Evolutionary conservation across 2,329 filamentous ascomycete genomes (phyloP).

Genomic region (Neurospora crassa): DNA sequence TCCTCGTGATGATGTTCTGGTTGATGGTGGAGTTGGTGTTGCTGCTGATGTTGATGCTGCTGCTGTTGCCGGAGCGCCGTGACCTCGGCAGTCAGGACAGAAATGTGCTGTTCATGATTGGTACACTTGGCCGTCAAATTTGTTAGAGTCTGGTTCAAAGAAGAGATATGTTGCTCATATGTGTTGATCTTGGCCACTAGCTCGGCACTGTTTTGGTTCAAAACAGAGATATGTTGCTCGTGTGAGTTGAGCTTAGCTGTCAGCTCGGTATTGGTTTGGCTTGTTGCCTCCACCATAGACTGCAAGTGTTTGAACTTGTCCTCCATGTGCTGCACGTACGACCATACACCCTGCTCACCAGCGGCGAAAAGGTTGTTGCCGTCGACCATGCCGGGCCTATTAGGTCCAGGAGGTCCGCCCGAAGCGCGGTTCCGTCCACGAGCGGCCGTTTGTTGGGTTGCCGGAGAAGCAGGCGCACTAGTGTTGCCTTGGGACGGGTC

Average conservation of each 20-base stretch:
- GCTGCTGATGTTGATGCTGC: background rate
- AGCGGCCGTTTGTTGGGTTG: slow-evolving; percentile 14
- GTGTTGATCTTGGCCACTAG: slow-evolving; percentile 14
- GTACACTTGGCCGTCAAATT: slow-evolving; percentile 3
- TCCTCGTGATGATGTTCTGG: background rate
- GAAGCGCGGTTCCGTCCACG: slow-evolving; percentile 37
- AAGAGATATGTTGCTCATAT: slow-evolving; percentile 10
- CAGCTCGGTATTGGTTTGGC: slow-evolving; percentile 14
- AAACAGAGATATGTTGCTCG: slow-evolving; percentile 13
- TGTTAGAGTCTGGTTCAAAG: background rate
- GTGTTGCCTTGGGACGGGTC: slow-evolving; percentile 31
- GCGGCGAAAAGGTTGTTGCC: slow-evolving; percentile 59
- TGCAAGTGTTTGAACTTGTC: slow-evolving; percentile 29
- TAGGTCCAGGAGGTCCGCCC: slow-evolving; percentile 10
- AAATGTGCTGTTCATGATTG: slow-evolving; percentile 2
- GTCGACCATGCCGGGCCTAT: slow-evolving; percentile 45
- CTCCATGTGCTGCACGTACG: slow-evolving; percentile 63
- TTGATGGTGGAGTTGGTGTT: background rate
- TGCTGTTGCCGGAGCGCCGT: slow-evolving; percentile 4
- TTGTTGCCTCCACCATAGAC: slow-evolving; percentile 11
- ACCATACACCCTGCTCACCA: slow-evolving; percentile 56
- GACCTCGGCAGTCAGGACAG: slow-evolving; percentile 5
- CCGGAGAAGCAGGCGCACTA: background rate
- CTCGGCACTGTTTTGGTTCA: slow-evolving; percentile 3
- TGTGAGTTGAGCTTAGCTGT: slow-evolving; percentile 15